Conservation (phyloP, 805 yeast species). For the Dipodascus geniculatus region DNA sequence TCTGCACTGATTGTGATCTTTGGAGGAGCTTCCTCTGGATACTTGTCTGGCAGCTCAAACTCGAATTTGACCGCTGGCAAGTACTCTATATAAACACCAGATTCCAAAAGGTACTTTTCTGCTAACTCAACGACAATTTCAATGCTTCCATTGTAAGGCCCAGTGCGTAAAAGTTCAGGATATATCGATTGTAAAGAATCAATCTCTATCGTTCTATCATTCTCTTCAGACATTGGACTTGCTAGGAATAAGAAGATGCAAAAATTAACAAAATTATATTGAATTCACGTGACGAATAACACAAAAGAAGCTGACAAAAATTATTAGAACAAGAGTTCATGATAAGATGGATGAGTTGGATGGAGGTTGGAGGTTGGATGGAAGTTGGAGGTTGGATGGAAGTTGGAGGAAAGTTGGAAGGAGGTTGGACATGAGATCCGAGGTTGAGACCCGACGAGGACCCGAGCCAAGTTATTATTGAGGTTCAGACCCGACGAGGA, state of each 20-base stretch:
- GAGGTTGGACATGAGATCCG: too few relatives aligned
- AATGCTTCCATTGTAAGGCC: neutral
- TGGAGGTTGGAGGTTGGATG: too few relatives aligned
- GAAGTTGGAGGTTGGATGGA: too few relatives aligned
- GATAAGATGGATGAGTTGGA: too few relatives aligned
- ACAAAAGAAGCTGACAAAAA: too few relatives aligned
- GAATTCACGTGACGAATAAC: too few relatives aligned
- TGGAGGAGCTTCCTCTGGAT: conserved; percentile 10
- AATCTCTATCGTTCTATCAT: conserved; percentile 8
- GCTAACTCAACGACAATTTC: conserved; percentile 7
- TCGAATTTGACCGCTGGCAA: conserved; percentile 11
- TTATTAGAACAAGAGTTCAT: too few relatives aligned
- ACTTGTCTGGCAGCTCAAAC: conserved; percentile 9
- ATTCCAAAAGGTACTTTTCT: conserved; percentile 2
- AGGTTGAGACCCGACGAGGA: too few relatives aligned
- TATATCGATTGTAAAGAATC: conserved; percentile 12
- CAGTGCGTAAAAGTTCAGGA: conserved; percentile 11
- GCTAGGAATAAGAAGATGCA: neutral
- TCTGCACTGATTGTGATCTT: conserved; percentile 3
- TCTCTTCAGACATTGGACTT: neutral
- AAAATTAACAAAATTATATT: too few relatives aligned
- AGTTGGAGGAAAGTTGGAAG: too few relatives aligned
- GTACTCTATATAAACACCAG: conserved; percentile 4
- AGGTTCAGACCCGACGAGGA: too few relatives aligned
- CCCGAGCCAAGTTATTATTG: too few relatives aligned